Base-by-base conservation (phyloP, 1,284 basidiomycete genomes). In the Tilletiopsis washingtonensis region DNA sequence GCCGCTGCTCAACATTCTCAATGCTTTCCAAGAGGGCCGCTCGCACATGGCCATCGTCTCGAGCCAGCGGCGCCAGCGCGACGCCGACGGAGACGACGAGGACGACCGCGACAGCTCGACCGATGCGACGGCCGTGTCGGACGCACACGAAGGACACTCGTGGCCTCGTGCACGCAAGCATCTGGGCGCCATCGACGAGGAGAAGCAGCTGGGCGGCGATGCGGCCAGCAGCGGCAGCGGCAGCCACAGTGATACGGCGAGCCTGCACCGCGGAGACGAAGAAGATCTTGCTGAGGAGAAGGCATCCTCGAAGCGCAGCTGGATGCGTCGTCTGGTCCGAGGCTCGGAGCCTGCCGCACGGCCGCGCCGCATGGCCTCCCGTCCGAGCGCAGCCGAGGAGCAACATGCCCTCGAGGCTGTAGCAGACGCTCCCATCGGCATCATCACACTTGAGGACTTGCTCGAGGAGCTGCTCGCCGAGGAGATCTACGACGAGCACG, bases 381-480 rank as follows among this genome's bases (percentile, higher is more conserved):
- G n/a, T n/a, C n/a, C n/a, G n/a, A n/a, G n/a, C n/a, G n/a, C n/a
- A n/a, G n/a, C n/a, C n/a, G n/a, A n/a, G n/a, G n/a, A n/a, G n/a
- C n/a, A n/a, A n/a, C n/a, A n/a, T n/a, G n/a, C n/a, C n/a, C n/a
- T n/a, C n/a, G n/a, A n/a, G n/a, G n/a, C n/a, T n/a, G n/a, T n/a
- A n/a, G n/a, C n/a, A n/a, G 56, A 62, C 36, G 34, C 47, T 21
- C 46, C 46, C 1, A 77, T 93, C 21, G 90, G 90, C 53, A 89
- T 93, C 69, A 91, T 93, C 59, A 93, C 90, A 1, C 79, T 93
- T 2, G 90, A 93, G 73, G 89, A 93, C 60, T 87, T 93, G 15
- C 78, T 93, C 7, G 89, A 93, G 80, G 86, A 60, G 52, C 34
- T 59, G 14, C 63, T 72, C 44, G 62, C 64, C 26, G 67, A 69